Conservation (phyloP, 192 early-diverging fungal species). For the Entomortierella lignicola region DNA sequence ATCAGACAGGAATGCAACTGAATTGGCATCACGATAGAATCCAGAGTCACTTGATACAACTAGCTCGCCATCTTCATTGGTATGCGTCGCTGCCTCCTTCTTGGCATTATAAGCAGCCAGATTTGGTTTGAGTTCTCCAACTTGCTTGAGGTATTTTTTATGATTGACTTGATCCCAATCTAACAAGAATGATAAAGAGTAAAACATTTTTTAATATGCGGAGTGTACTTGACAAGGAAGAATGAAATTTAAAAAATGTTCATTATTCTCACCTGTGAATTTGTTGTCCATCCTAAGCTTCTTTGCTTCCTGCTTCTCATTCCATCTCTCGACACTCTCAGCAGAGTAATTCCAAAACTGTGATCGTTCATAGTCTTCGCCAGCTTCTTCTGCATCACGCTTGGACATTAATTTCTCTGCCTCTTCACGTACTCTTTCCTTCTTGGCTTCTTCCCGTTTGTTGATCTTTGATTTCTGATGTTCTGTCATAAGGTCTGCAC, state of each 20-base stretch:
- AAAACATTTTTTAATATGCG: not conserved
- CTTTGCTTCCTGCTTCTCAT: slow-evolving; percentile 82
- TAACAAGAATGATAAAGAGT: slow-evolving; percentile 25
- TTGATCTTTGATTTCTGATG: slow-evolving; percentile 79
- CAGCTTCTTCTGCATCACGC: slow-evolving; percentile 71
- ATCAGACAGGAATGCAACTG: slow-evolving; percentile 71
- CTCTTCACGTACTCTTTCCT: slow-evolving; percentile 76
- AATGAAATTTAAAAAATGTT: not conserved
- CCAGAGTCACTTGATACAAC: slow-evolving; percentile 52
- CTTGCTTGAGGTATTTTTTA: slow-evolving; percentile 88
- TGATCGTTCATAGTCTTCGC: slow-evolving; percentile 86
- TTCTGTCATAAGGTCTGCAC: slow-evolving; percentile 80
- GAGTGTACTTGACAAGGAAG: not conserved
- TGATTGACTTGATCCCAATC: slow-evolving; percentile 87
- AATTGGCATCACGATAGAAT: slow-evolving; percentile 77
- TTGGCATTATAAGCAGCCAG: slow-evolving; percentile 78
- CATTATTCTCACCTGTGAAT: slow-evolving; percentile 75
- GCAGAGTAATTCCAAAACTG: slow-evolving; percentile 87
- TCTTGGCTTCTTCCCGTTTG: slow-evolving; percentile 67
- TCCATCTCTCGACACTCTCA: slow-evolving; percentile 87
- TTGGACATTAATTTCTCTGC: slow-evolving; percentile 77
- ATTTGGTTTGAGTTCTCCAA: slow-evolving; percentile 87
- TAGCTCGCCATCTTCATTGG: slow-evolving; percentile 52
- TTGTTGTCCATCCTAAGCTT: slow-evolving; percentile 73
- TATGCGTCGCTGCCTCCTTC: slow-evolving; percentile 61